phyloP scores from a whole-genome alignment of 2,329 filamentous ascomycete species.

The Sporothrix humicola region DNA sequence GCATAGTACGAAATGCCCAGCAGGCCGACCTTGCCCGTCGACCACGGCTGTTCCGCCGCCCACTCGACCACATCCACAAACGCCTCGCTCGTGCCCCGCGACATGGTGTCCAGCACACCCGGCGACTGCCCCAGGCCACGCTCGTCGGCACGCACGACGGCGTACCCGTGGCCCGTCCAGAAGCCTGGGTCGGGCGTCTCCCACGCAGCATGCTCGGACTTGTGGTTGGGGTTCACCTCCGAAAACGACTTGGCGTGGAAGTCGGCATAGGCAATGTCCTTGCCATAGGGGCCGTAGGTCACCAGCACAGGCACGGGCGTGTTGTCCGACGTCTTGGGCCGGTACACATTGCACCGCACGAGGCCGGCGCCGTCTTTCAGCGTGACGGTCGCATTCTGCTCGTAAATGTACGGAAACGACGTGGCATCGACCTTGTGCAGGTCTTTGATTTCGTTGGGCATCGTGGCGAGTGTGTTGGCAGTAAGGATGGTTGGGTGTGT shows the following conservation, averaged over 20 bases:
- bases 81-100: too few species aligned
- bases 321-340: neutral
- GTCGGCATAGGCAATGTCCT: constrained; percentile 14
- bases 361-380: neutral
- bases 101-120: too few species aligned
- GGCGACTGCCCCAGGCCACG: too few species aligned
- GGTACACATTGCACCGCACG: constrained; percentile 13
- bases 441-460: constrained; percentile 18
- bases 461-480: neutral
- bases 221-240: constrained; percentile 60
- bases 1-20: too few species aligned
- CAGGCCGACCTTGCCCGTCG: too few species aligned
- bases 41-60: too few species aligned
- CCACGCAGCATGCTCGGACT: constrained; percentile 61
- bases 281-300: neutral
- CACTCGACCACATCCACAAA: too few species aligned
- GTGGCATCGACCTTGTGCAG: constrained; percentile 5
- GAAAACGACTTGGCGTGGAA: constrained; percentile 51
- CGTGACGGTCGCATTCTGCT: constrained; percentile 1
- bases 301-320: neutral
- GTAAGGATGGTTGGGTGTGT: too few species aligned
- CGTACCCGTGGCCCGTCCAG: constrained; percentile 55
- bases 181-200: constrained; percentile 64
- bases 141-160: too few species aligned
- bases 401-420: constrained; percentile 9